Evolutionary conservation across 2,329 filamentous ascomycete species (phyloP).

Genomic region (Fusarium mundagurra): DNA sequence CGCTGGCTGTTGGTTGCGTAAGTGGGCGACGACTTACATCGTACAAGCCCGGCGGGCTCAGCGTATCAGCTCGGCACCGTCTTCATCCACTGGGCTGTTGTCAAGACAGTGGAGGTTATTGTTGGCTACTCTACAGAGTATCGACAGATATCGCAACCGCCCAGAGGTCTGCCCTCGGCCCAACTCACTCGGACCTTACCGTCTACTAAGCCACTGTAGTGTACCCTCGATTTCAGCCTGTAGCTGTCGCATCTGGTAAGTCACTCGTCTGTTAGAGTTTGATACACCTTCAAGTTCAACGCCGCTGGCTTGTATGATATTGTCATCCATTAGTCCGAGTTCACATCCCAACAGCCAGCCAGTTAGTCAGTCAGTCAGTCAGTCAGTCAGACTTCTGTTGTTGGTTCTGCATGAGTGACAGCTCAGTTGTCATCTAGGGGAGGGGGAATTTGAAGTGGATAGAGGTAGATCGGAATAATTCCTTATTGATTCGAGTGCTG

Average conservation of each 20-base stretch:
- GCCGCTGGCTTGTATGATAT: slow-evolving; percentile 19
- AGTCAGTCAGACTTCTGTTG: not conserved
- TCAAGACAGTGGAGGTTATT: not conserved
- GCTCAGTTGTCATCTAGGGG: not conserved
- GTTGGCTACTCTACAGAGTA: not conserved
- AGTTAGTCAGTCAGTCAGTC: not conserved
- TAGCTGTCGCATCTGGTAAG: slow-evolving; percentile 30
- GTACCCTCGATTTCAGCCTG: slow-evolving; percentile 18
- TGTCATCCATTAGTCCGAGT: slow-evolving; percentile 18
- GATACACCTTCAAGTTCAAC: slow-evolving; percentile 24
- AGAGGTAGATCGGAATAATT: not conserved
- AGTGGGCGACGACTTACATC: not conserved
- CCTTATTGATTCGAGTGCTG: not conserved
- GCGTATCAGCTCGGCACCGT: not conserved
- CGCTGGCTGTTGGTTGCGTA: not conserved
- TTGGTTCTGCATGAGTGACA: not conserved
- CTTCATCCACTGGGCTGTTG: slow-evolving; percentile 1
- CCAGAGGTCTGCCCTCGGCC: slow-evolving; percentile 24
- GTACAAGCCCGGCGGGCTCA: slow-evolving; percentile 1
- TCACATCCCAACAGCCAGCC: slow-evolving; percentile 10
- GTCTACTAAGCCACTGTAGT: slow-evolving; percentile 34
- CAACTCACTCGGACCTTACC: slow-evolving; percentile 39
- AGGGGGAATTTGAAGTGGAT: not conserved
- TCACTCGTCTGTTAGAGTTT: slow-evolving; percentile 30
- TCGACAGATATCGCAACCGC: not conserved